A percentile compares a stretch with the other conserved stretches of the same genome.
These are phyloP conservation scores for Capillidium rhysosporum DNA, from an alignment of 371 early-diverging fungal genomes.

Conservation along the genomic window DNA sequence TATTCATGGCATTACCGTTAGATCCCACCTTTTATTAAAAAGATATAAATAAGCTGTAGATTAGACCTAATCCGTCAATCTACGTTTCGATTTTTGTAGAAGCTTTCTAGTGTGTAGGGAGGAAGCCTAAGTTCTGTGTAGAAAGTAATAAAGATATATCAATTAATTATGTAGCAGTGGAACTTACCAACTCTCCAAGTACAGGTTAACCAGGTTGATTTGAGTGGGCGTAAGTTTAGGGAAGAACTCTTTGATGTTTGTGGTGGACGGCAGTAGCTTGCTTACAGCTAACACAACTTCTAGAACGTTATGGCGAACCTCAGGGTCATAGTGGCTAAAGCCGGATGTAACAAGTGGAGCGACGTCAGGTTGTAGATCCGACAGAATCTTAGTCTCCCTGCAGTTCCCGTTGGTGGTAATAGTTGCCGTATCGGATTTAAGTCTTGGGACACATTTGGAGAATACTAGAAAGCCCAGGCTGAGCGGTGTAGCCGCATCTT, in stretches of 20 bases:
- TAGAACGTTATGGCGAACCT: neutral
- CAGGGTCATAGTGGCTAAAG: neutral
- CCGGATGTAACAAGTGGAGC: neutral
- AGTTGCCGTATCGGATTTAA: neutral
- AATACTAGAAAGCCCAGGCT: neutral
- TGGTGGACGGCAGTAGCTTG: neutral
- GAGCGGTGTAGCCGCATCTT: neutral
- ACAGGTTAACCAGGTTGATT: conserved; percentile 1
- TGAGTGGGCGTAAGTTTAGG: conserved; percentile 3
- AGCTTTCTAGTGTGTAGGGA: no score
- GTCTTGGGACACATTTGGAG: neutral
- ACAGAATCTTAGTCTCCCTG: neutral
- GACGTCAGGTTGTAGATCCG: neutral
- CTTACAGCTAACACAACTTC: neutral
- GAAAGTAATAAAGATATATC: no score
- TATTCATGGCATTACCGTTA: no score
- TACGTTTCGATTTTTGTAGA: no score
- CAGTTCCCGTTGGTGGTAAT: no score
- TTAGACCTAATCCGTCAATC: no score
- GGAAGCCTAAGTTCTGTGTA: no score
- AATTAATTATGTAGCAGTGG: no score
- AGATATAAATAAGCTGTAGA: no score
- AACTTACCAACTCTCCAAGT: neutral
- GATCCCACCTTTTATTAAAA: no score
- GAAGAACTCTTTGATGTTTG: neutral